These are phyloP conservation scores for Carex myosuroides DNA, from an alignment of 176 grass and related monocot genomes.

Conservation along the genomic window DNA sequence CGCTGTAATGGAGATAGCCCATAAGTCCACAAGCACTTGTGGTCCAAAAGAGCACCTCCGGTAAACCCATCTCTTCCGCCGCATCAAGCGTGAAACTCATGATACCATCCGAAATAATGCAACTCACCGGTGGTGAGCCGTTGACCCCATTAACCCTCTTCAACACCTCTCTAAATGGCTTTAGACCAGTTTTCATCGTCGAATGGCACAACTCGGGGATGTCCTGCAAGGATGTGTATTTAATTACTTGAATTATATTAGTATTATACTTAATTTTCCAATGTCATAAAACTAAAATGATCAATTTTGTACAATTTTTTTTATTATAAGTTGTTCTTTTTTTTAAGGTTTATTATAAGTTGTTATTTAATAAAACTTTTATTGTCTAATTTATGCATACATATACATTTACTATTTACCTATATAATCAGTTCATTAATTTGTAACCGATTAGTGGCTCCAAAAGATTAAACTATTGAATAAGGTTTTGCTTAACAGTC, in stretches of 20 bases:
- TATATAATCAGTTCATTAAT: background rate
- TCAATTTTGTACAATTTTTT: too few species aligned
- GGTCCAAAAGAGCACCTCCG: conserved; percentile 64
- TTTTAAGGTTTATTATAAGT: too few species aligned
- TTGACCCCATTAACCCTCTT: conserved; percentile 21
- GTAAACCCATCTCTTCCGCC: conserved; percentile 44
- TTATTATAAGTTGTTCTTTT: too few species aligned
- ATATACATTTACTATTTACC: background rate
- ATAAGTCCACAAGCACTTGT: conserved; percentile 65
- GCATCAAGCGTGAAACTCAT: conserved; percentile 70
- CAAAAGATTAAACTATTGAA: background rate
- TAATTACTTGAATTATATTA: too few species aligned
- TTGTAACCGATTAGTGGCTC: background rate
- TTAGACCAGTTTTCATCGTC: conserved; percentile 21
- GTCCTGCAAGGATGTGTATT: conserved; percentile 26
- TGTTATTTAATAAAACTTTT: background rate
- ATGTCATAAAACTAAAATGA: too few species aligned
- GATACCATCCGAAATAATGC: conserved; percentile 62
- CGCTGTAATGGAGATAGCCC: conserved; percentile 40
- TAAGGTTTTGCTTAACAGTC: background rate
- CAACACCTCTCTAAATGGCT: conserved; percentile 46
- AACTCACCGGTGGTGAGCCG: conserved; percentile 33
- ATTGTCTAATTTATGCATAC: background rate
- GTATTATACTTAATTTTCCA: too few species aligned
- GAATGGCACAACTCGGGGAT: conserved; percentile 48